A percentile compares a stretch with the other conserved stretches of the same genome.
Conservation (phyloP, 805 yeast genomes). For the Yamadazyma olivae region DNA sequence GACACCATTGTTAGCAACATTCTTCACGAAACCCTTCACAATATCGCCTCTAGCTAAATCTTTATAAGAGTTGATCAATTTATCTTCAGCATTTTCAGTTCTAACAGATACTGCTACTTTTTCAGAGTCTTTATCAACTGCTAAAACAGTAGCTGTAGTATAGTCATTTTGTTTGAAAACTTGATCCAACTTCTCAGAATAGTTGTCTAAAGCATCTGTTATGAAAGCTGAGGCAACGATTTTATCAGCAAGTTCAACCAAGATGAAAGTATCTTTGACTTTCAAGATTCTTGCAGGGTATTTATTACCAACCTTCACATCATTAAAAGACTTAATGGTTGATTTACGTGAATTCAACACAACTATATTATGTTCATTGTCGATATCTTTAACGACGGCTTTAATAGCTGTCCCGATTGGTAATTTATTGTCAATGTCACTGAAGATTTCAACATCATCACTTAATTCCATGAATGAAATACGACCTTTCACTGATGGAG, state of each 20-base stretch:
- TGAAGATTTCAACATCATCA: conserved; percentile 47
- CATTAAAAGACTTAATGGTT: conserved; percentile 40
- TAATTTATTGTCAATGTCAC: conserved; percentile 50
- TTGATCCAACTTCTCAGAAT: conserved; percentile 48
- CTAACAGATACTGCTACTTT: conserved; percentile 67
- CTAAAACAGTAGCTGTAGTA: conserved; percentile 54
- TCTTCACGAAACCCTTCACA: conserved; percentile 78
- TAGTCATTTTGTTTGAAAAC: conserved; percentile 50
- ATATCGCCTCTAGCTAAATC: conserved; percentile 69
- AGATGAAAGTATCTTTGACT: conserved; percentile 55
- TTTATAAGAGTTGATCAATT: conserved; percentile 40
- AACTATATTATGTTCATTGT: conserved; percentile 50
- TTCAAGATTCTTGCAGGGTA: conserved; percentile 63
- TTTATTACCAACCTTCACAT: conserved; percentile 51
- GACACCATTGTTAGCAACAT: conserved; percentile 70
- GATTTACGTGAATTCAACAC: conserved; percentile 48
- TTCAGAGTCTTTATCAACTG: conserved; percentile 44
- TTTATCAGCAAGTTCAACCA: conserved; percentile 66
- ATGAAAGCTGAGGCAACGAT: conserved; percentile 64
- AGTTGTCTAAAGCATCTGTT: conserved; percentile 77
- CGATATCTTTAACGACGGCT: conserved; percentile 53
- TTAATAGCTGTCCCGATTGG: conserved; percentile 73
- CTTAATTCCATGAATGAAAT: conserved; percentile 63
- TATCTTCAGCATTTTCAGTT: conserved; percentile 46
- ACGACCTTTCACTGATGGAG: conserved; percentile 67